Percentiles rank a stretch among this genome's conserved stretches.
phyloP scores from a whole-genome alignment of 768 basidiomycete genomes.

The Tremella fuciformis region DNA sequence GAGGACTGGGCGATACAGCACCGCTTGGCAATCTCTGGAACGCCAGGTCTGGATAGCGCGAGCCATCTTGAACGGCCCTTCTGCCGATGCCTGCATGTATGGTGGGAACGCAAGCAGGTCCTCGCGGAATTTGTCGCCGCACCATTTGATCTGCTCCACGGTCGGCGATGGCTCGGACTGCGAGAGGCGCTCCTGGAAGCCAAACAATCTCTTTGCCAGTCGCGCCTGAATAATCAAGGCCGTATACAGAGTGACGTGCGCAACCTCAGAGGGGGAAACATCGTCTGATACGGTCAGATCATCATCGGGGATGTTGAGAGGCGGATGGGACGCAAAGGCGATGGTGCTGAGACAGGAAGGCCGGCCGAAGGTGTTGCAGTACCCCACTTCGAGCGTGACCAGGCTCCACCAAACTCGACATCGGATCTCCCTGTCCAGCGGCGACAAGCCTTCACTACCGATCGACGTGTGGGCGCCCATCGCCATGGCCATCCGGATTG shows the following conservation, averaged over 20 bases:
- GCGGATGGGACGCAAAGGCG: no score
- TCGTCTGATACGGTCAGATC: slow-evolving; percentile 14
- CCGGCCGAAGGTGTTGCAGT: no score
- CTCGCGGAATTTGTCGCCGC: slow-evolving; percentile 12
- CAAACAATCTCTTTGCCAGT: slow-evolving; percentile 15
- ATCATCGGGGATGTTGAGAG: slow-evolving; percentile 24
- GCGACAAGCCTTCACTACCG: slow-evolving; percentile 1
- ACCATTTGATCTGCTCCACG: slow-evolving; percentile 23
- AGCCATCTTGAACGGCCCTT: slow-evolving; percentile 10
- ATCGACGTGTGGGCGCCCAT: slow-evolving; percentile 17
- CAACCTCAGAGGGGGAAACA: not conserved
- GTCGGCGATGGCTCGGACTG: slow-evolving; percentile 15
- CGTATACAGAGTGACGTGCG: slow-evolving; percentile 21
- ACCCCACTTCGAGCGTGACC: slow-evolving; percentile 17
- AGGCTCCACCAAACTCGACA: slow-evolving; percentile 19
- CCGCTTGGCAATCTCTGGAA: slow-evolving; percentile 17
- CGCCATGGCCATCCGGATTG: slow-evolving; percentile 20
- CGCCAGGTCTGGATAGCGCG: slow-evolving; percentile 18
- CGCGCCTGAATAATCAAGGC: slow-evolving; percentile 21
- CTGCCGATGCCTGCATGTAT: slow-evolving; percentile 3
- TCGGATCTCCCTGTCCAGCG: slow-evolving; percentile 21
- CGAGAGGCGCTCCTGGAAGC: slow-evolving; percentile 19
- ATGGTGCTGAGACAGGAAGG: no score
- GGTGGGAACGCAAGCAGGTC: not conserved
- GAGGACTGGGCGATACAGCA: slow-evolving; percentile 26